Percentiles rank a stretch among this genome's conserved stretches.
These are phyloP conservation scores for Euphorbia celastroides DNA, from an alignment of 441 rosid genomes.

Conservation along the genomic window DNA sequence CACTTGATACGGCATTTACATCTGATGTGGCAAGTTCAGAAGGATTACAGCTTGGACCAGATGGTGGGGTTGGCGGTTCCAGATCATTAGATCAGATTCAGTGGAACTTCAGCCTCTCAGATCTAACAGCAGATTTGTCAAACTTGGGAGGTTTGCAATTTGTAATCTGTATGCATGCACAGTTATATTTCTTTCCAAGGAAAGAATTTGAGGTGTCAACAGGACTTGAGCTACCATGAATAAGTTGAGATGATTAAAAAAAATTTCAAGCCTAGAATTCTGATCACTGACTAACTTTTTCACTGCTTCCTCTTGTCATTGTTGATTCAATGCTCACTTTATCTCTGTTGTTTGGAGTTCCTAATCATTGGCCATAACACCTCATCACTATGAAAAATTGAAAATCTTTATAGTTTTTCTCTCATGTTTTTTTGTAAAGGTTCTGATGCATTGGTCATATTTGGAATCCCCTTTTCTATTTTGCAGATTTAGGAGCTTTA, in stretches of 20 bases:
- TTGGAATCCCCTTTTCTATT: slow-evolving; percentile 14
- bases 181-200: not conserved
- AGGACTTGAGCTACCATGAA: not conserved
- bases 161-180: not conserved
- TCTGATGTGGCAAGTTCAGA: slow-evolving; percentile 79
- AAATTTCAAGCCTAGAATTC: not conserved
- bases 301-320: not conserved
- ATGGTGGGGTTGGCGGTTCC: slow-evolving; percentile 59
- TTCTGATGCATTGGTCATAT: slow-evolving; percentile 10
- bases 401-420: not conserved
- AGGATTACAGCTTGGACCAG: slow-evolving; percentile 80
- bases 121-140: slow-evolving; percentile 84
- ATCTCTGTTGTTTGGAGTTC: not conserved
- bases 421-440: not conserved
- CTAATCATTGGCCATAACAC: not conserved
- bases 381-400: not conserved
- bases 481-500: slow-evolving; percentile 83
- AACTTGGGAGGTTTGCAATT: slow-evolving; percentile 87
- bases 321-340: not conserved
- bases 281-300: not conserved
- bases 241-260: not conserved
- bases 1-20: slow-evolving; percentile 80
- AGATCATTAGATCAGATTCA: slow-evolving; percentile 83
- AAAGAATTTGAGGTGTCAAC: not conserved
- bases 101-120: slow-evolving; percentile 92